Conservation (phyloP, 768 basidiomycete genomes). For the Trichaptum fuscoviolaceum region DNA sequence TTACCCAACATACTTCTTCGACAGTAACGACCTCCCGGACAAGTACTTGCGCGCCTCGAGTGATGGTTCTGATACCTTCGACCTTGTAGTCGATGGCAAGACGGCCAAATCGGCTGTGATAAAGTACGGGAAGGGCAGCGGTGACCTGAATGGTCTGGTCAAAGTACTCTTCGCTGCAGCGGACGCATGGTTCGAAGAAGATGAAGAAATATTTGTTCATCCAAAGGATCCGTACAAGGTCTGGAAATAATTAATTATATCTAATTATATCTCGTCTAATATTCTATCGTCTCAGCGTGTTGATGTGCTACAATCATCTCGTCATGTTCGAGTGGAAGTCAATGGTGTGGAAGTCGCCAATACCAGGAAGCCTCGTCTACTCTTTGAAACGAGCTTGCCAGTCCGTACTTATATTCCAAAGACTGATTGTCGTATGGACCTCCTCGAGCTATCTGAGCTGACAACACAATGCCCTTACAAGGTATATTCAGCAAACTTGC, state of each 20-base stretch:
- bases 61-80: slow-evolving; percentile 33
- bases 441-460: slow-evolving; percentile 42
- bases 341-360: slow-evolving; percentile 61
- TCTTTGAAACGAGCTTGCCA: slow-evolving; percentile 54
- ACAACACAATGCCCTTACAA: slow-evolving; percentile 60
- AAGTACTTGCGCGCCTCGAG: slow-evolving; percentile 34
- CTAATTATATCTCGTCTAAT: neutral
- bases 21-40: slow-evolving; percentile 36
- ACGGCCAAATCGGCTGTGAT: slow-evolving; percentile 36
- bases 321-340: slow-evolving; percentile 54
- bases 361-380: slow-evolving; percentile 45
- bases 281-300: slow-evolving; percentile 39
- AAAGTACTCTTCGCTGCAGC: slow-evolving; percentile 44
- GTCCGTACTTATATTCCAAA: slow-evolving; percentile 59
- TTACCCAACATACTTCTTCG: slow-evolving; percentile 56
- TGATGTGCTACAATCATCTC: slow-evolving; percentile 55
- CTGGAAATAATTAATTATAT: slow-evolving; percentile 1
- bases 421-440: slow-evolving; percentile 46
- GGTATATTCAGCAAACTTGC: slow-evolving; percentile 28
- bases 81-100: slow-evolving; percentile 39
- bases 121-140: slow-evolving; percentile 24
- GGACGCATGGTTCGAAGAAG: slow-evolving; percentile 68
- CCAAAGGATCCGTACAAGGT: slow-evolving; percentile 72
- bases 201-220: slow-evolving; percentile 54
- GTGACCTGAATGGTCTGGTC: slow-evolving; percentile 40